Evolutionary conservation across 768 basidiomycete genomes (phyloP).

Genomic region (Arthromyces matolae): DNA sequence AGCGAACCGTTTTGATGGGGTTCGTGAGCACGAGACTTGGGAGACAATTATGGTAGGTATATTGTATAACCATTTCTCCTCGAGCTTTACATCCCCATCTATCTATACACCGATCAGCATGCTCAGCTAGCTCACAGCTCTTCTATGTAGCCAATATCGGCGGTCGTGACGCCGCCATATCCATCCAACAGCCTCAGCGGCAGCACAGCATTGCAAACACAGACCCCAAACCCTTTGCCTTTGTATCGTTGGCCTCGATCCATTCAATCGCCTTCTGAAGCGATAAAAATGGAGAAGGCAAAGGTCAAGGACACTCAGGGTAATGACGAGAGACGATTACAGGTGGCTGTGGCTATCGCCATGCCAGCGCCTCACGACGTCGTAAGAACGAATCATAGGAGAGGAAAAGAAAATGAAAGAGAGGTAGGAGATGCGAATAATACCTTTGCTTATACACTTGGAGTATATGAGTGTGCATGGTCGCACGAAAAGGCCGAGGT

Average conservation of each 20-base stretch:
- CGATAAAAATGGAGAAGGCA: neutral
- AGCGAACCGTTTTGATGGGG: neutral
- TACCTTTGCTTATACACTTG: conserved; percentile 29
- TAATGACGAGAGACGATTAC: conserved; percentile 6
- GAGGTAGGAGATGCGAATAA: conserved; percentile 8
- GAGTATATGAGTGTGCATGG: conserved; percentile 34
- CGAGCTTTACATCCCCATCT: conserved; percentile 1
- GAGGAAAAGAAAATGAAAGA: conserved; percentile 5
- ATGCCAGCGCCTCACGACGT: conserved; percentile 12
- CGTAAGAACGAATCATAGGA: neutral
- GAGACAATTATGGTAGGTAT: conserved; percentile 38
- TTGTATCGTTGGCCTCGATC: conserved; percentile 4
- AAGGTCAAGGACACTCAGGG: neutral
- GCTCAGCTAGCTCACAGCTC: conserved; percentile 1
- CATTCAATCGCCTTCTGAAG: neutral
- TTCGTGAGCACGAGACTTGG: conserved; percentile 28
- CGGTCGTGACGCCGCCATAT: conserved; percentile 3
- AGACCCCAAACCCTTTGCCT: neutral
- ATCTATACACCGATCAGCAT: no score
- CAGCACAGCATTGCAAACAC: neutral
- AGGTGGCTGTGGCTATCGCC: conserved; percentile 16
- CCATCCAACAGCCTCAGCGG: neutral
- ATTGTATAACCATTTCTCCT: neutral
- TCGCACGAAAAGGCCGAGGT: conserved; percentile 14
- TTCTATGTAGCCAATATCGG: conserved; percentile 17